phyloP scores from a whole-genome alignment of 75 land plant species.

The Pseudotsuga menziesii region DNA sequence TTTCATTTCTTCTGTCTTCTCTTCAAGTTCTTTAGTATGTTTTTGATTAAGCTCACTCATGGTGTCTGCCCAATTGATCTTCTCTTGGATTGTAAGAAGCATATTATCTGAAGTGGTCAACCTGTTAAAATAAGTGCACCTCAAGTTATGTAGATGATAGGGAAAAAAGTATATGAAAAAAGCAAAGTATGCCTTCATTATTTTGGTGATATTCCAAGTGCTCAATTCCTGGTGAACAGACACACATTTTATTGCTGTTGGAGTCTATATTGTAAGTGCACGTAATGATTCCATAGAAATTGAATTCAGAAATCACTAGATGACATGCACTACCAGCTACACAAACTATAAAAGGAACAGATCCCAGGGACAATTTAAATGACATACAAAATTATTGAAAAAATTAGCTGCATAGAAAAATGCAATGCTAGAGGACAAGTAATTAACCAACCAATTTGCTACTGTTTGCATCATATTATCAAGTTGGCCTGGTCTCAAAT shows the following conservation, averaged over 20 bases:
- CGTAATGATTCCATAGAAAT: background rate
- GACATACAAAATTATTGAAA: background rate
- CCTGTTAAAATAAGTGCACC: slow-evolving; percentile 35
- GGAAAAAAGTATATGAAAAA: background rate
- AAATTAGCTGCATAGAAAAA: background rate
- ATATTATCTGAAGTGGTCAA: slow-evolving; percentile 80
- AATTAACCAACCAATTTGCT: slow-evolving; percentile 54
- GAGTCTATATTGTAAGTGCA: background rate
- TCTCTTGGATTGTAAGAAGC: slow-evolving; percentile 87
- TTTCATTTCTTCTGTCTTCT: slow-evolving; percentile 81
- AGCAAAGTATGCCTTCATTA: background rate
- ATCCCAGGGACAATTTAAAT: background rate
- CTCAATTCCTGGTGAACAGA: background rate
- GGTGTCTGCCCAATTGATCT: slow-evolving; percentile 98
- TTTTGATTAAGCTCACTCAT: slow-evolving; percentile 77
- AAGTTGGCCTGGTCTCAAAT: slow-evolving; percentile 90
- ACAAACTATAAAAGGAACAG: background rate
- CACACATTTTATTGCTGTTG: background rate
- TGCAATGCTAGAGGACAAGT: background rate
- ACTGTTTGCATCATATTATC: slow-evolving; percentile 82
- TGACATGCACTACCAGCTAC: background rate
- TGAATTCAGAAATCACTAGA: background rate
- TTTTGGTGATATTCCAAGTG: background rate
- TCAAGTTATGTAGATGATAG: background rate
- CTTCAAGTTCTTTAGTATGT: slow-evolving; percentile 85